These are phyloP conservation scores for Pseudogymnoascus sp. DNA, from an alignment of 2,329 filamentous ascomycete genomes.

Conservation along the genomic window DNA sequence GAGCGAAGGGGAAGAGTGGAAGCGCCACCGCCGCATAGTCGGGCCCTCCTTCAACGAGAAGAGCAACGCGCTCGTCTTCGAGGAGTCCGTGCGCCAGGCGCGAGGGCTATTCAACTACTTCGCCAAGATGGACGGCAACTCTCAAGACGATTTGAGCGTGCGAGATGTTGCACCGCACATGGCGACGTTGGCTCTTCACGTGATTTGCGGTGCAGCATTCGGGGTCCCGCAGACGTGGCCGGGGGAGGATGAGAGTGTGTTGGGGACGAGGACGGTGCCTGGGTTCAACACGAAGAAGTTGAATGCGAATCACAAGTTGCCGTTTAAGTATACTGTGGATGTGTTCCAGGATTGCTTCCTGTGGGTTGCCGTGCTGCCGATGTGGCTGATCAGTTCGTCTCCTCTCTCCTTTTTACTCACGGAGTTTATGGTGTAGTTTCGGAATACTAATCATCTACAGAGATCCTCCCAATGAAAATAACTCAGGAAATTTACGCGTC, in stretches of 20 bases:
- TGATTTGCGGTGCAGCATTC: conserved; percentile 48
- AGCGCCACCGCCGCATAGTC: conserved; percentile 27
- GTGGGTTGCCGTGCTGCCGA: conserved; percentile 38
- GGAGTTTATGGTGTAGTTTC: background rate
- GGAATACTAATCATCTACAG: background rate
- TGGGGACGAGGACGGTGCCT: conserved; percentile 10
- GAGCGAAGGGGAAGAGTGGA: conserved; percentile 27
- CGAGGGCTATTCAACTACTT: conserved; percentile 34
- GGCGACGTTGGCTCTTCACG: conserved; percentile 43
- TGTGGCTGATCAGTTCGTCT: conserved; percentile 33
- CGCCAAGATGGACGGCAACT: conserved; percentile 21
- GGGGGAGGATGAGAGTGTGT: conserved; percentile 32
- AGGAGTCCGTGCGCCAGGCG: conserved; percentile 43
- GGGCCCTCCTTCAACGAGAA: conserved; percentile 31
- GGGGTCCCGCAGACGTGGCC: conserved; percentile 30
- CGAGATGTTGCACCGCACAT: conserved; percentile 36
- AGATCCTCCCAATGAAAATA: conserved; percentile 1
- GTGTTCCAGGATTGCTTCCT: conserved; percentile 40
- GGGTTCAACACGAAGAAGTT: conserved; percentile 13
- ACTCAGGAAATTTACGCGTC: background rate
- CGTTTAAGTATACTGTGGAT: conserved; percentile 42
- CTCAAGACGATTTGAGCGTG: conserved; percentile 26
- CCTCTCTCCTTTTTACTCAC: background rate
- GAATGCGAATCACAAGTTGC: conserved; percentile 34
- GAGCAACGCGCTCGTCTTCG: conserved; percentile 37